Base-by-base conservation (phyloP, 371 early-diverging fungal genomes). In the Mycotypha africana region DNA sequence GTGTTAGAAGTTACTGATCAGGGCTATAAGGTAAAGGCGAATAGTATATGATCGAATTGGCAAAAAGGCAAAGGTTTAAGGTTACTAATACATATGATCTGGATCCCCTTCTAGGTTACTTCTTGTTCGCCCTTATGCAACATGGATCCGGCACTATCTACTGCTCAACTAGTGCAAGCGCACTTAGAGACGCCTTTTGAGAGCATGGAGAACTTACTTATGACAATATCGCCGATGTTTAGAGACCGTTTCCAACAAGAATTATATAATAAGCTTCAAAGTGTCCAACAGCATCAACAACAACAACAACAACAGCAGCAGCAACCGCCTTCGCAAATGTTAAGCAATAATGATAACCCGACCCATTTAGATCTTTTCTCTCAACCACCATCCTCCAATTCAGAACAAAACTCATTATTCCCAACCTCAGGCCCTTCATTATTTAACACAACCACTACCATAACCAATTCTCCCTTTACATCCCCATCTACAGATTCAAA, bases 201-300 rank as follows among this genome's bases (percentile, higher is more conserved):
- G 23, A 62, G 45, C n/a, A 62, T 66, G 59, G 66, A 66, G 15
- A 66, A 58, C 32, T 32, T 66, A 28, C 35, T 66, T 6, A 62
- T 66, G 62, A 45, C 59, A 14, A 52, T 66, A 31, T 66, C 66
- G 12, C 66, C 66, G n/a, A 50, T 62, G 59, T 66, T 66, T 47
- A 35, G 51, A 34, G 49, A 56, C 14, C 38, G 47, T 22, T 62
- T 66, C 30, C 62, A 59, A 37, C 56, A 62, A 33, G 67, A 47
- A 14, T 30, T 66, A 1, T 62, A 49, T 49, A 44, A 56, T 28
- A 62, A 62, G 42, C 48, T 58, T 1, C 45, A 59, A 30, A 56
- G 42, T 33, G 53, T 59, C 8, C 53, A 60, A 28, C 38, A 39
- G 10, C 48, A 54, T 2, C 32, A 43, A 28, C 15, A 9, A 33